phyloP scores from a whole-genome alignment of 768 basidiomycete genomes.

The Pisolithus marmoratus region DNA sequence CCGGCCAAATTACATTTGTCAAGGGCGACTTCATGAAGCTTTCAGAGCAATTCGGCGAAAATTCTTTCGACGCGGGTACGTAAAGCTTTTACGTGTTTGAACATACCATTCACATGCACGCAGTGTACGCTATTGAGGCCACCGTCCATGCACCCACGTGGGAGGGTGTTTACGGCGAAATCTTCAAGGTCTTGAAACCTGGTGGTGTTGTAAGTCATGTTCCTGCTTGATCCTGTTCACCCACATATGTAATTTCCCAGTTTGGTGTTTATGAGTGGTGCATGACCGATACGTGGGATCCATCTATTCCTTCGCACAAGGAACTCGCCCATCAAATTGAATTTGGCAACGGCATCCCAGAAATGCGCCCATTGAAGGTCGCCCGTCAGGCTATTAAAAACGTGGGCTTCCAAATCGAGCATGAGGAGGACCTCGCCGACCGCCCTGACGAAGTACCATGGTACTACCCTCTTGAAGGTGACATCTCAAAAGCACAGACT shows the following conservation, averaged over 20 bases:
- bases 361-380: constrained; percentile 77
- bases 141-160: constrained; percentile 94
- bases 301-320: constrained; percentile 81
- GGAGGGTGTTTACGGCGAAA: constrained; percentile 94
- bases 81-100: constrained; percentile 3
- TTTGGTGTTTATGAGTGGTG: constrained; percentile 99
- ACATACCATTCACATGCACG: background rate
- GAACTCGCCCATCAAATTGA: constrained; percentile 87
- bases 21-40: constrained; percentile 98
- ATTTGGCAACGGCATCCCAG: constrained; percentile 94
- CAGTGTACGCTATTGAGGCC: constrained; percentile 96
- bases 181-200: constrained; percentile 90
- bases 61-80: constrained; percentile 90
- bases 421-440: constrained; percentile 92
- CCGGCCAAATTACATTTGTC: constrained; percentile 72
- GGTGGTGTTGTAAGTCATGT: constrained; percentile 69
- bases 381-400: constrained; percentile 72
- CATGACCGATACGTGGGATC: constrained; percentile 95
- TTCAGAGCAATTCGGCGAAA: constrained; percentile 84
- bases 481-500: constrained; percentile 89
- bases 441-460: constrained; percentile 74
- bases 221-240: background rate
- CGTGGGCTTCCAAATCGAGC: constrained; percentile 84
- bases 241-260: constrained; percentile 30
- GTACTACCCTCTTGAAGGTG: constrained; percentile 98